Evolutionary conservation across 169 alveolate species (phyloP).

Genomic region (Plasmodium chabaudi): DNA sequence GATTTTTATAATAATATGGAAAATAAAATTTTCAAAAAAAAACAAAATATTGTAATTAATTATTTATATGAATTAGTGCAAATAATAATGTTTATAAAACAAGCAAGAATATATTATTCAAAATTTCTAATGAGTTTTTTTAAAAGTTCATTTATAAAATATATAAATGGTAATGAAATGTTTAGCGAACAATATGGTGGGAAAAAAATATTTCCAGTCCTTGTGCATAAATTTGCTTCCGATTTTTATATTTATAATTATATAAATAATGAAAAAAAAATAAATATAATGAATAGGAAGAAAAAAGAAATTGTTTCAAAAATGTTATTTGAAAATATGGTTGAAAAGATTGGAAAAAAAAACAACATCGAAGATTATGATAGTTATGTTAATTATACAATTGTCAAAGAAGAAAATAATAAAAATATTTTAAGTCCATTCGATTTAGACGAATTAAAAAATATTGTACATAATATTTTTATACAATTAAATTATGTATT

Average conservation of each 20-base stretch:
- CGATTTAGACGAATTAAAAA: conserved; percentile 27
- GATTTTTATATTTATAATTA: conserved; percentile 24
- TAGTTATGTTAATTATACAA: conserved; percentile 4
- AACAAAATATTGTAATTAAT: conserved; percentile 20
- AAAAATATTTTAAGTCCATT: neutral
- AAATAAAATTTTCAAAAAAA: conserved; percentile 12
- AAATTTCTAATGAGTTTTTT: conserved; percentile 31
- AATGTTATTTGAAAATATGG: neutral
- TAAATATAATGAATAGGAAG: conserved; percentile 7
- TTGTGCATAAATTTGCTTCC: conserved; percentile 14
- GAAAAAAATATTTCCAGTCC: neutral
- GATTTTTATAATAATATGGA: conserved; percentile 46
- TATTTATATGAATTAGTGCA: conserved; percentile 36
- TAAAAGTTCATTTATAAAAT: conserved; percentile 54
- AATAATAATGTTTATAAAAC: conserved; percentile 17
- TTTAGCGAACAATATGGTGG: conserved; percentile 4
- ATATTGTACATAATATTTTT: conserved; percentile 26
- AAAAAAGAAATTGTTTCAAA: conserved; percentile 7
- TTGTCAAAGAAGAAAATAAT: conserved; percentile 1
- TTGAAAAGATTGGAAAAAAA: neutral
- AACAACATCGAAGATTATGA: neutral
- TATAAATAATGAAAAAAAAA: conserved; percentile 20
- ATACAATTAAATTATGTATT: conserved; percentile 10
- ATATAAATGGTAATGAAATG: conserved; percentile 21
- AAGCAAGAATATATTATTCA: conserved; percentile 18